A percentile compares a stretch with the other conserved stretches of the same genome.
These are phyloP conservation scores for Talaromyces verruculosus DNA, from an alignment of 2,329 filamentous ascomycete species.

Conservation along the genomic window DNA sequence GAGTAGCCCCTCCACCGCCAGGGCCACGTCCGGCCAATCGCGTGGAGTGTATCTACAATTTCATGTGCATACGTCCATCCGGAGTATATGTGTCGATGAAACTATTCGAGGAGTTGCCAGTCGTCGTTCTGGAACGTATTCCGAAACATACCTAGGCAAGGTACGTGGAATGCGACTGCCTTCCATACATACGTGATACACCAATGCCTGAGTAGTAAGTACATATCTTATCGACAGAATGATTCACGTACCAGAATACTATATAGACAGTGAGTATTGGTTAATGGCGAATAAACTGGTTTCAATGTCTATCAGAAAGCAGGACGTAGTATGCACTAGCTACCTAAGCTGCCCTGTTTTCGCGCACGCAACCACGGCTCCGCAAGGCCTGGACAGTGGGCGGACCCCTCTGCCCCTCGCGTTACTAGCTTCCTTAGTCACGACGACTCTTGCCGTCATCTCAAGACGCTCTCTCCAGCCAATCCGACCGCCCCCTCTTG, in stretches of 20 bases:
- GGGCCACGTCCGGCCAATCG: neutral
- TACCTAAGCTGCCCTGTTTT: neutral
- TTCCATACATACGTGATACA: neutral
- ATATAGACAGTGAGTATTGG: too few species aligned
- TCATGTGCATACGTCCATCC: too few species aligned
- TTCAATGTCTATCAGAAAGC: too few species aligned
- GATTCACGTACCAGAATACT: too few species aligned
- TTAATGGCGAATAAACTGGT: neutral
- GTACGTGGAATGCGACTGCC: neutral
- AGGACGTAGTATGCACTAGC: too few species aligned
- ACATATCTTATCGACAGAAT: neutral
- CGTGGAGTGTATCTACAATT: neutral
- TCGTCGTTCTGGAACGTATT: neutral
- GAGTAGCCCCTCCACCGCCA: neutral
- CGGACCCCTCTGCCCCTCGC: conserved; percentile 14
- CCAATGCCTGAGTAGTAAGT: neutral
- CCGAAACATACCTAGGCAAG: neutral
- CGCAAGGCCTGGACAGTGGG: conserved; percentile 10
- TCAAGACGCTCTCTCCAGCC: neutral
- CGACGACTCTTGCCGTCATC: conserved; percentile 13
- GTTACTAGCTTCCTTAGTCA: conserved; percentile 9
- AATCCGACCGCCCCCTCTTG: neutral
- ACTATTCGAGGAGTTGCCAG: neutral
- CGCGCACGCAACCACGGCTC: conserved; percentile 3
- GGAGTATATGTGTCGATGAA: neutral